Evolutionary conservation across 129 eudicot species (phyloP), one percentile per base, ranked within the genome.

Genomic region (Pittosporum tobira): DNA sequence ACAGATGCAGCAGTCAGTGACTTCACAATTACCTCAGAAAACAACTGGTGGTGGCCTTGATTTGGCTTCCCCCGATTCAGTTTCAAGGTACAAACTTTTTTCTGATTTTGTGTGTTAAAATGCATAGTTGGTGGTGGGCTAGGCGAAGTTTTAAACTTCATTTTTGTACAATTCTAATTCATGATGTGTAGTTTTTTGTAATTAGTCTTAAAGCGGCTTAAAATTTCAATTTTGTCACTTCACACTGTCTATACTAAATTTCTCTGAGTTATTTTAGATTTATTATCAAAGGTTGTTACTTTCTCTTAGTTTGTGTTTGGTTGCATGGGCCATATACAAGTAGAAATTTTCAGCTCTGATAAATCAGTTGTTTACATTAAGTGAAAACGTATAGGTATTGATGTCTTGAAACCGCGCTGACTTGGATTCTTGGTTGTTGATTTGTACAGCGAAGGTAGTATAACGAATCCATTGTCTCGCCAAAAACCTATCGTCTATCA

Each of bases 31-130:
- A 1, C 42, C 16, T 45, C 57, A 59, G 51, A 67, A 42, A 4
- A 48, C 52, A 31, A 13, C 61, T 37, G 29, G 43, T 50, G 65
- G 48, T 59, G 64, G 47, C 3, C 3, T 57, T 57, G 75, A 71
- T 49, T 70, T 73, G 75, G 62, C 73, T 45, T 81, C 88, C 31
- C 88, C 88, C 13, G 77, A 73, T 57, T 81, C 83, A 6, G 75
- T 77, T 31, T 77, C 76, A 24, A 81, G 88, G 88, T 73, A 77
- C 8, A 7, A 3, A 11, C 46, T 10, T 12, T 40, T 40, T 14
- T 40, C 46, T 40, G n/a, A 40, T 4, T 40, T 14, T 14, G 6
- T 29, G 7, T 51, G 15, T n/a, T n/a, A n/a, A n/a, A n/a, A n/a
- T n/a, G n/a, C n/a, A n/a, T n/a, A n/a, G n/a, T n/a, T n/a, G n/a